These are phyloP conservation scores for Ichthyophthirius multifiliis DNA, from an alignment of 169 alveolate genomes.

Conservation along the genomic window DNA sequence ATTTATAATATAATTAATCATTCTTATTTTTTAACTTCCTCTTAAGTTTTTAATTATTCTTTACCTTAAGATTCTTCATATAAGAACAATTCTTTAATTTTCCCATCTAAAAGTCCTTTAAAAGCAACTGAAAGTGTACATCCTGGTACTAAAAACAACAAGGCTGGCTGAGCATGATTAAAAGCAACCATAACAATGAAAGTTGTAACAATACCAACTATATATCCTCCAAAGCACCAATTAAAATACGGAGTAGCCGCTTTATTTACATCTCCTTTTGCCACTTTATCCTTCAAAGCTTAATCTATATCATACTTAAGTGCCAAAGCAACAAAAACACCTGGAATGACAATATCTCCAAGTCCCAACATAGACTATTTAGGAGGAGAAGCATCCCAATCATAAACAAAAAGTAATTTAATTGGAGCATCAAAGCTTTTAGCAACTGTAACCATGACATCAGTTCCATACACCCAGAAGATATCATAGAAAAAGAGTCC, in stretches of 20 bases:
- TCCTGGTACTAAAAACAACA: conserved; percentile 92
- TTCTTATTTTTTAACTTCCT: too few species aligned
- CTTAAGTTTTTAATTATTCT: conserved; percentile 28
- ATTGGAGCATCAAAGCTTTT: conserved; percentile 91
- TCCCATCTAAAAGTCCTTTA: conserved; percentile 46
- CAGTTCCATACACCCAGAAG: conserved; percentile 95
- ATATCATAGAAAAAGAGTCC: conserved; percentile 92
- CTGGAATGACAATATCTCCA: conserved; percentile 95
- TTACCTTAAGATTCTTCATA: conserved; percentile 54
- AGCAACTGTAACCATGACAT: conserved; percentile 94
- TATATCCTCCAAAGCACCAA: conserved; percentile 76
- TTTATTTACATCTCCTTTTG: not conserved
- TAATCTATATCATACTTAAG: conserved; percentile 84
- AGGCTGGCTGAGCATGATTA: conserved; percentile 92
- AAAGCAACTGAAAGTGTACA: conserved; percentile 56
- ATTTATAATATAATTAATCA: too few species aligned
- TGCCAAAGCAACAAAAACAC: conserved; percentile 89
- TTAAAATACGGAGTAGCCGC: conserved; percentile 22
- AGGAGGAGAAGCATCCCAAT: conserved; percentile 32
- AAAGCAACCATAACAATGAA: conserved; percentile 81
- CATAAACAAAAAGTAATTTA: conserved; percentile 88
- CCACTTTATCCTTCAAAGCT: conserved; percentile 11
- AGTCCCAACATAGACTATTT: conserved; percentile 88
- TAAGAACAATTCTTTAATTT: conserved; percentile 47
- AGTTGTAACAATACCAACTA: conserved; percentile 87